Percentiles rank a stretch among this genome's conserved stretches.
Evolutionary conservation across 768 basidiomycete genomes (phyloP).

Genomic region (Panus rudis): DNA sequence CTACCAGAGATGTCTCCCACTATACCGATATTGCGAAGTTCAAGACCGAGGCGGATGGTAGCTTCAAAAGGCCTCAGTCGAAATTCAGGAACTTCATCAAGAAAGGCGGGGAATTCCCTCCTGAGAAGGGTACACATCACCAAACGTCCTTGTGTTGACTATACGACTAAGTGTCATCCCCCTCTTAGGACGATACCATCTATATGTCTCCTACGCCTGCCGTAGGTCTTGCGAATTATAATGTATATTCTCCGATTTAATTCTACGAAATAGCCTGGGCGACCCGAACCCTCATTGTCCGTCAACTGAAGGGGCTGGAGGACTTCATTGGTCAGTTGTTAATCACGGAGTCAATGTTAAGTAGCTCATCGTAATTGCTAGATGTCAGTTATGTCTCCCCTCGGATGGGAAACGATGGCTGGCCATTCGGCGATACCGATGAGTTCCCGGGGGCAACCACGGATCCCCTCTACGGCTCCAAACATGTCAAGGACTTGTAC

Average conservation of each 20-base stretch:
- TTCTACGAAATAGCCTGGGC: conserved; percentile 70
- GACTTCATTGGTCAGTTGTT: conserved; percentile 61
- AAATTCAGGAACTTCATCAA: conserved; percentile 50
- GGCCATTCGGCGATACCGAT: conserved; percentile 75
- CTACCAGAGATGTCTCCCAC: background rate
- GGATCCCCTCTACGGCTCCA: conserved; percentile 66
- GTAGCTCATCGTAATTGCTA: conserved; percentile 22
- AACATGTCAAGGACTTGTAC: conserved; percentile 83
- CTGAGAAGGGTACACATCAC: conserved; percentile 60
- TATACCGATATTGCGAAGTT: conserved; percentile 44
- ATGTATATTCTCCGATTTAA: background rate
- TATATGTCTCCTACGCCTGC: conserved; percentile 84
- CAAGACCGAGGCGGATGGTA: conserved; percentile 51
- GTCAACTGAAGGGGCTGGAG: conserved; percentile 90
- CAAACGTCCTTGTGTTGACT: background rate
- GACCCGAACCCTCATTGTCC: conserved; percentile 78
- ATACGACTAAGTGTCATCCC: background rate
- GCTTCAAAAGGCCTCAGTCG: conserved; percentile 52
- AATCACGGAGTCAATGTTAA: background rate
- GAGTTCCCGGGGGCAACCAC: conserved; percentile 61
- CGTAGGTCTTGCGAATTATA: conserved; percentile 39
- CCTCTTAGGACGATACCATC: conserved; percentile 76
- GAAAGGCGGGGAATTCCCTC: conserved; percentile 53
- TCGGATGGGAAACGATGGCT: conserved; percentile 74
- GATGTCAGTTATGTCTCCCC: conserved; percentile 83